Base-by-base conservation (phyloP, 768 basidiomycete species). In the Tylopilus plumbeoviolaceoides region DNA sequence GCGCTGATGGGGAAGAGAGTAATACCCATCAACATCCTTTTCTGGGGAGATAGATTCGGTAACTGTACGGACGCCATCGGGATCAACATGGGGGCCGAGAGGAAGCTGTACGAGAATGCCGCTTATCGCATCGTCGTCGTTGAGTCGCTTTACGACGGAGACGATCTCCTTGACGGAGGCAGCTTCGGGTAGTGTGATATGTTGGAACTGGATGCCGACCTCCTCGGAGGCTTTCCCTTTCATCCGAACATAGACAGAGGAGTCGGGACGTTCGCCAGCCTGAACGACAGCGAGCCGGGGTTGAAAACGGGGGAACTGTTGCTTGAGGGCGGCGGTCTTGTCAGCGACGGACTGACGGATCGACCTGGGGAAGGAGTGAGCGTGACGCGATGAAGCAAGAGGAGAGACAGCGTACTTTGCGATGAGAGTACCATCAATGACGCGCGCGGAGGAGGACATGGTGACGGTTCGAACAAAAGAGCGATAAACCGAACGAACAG, bases 71-170 rank as follows among this genome's bases (percentile, higher is more conserved):
- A 97, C 95, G 21, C 84, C 92, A 30, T 89, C 90, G 7, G 87
- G 67, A 31, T 78, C 79, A 54, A 98, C 81, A 56, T 94, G 89
- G 25, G 85, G 79, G 11, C 89, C 89, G 2, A 99, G 83, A 21
- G 97, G 97, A 12, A 98, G 84, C 71, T 99, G 97, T 3, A 99
- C 97, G 45, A 99, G 80, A 45, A 99, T 85, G 31, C 95, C 97
- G 62, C 84, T 89, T 56, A 98, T 78, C 27, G 77, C 62, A 7
- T 87, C 85, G 61, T 98, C 89, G 44, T 79, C 76, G 67, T 98
- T 98, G 59, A 97, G 83, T 53, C 82, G 81, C 60, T 84, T 77
- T 51, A 99, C 94, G 36, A 81, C 71, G 9, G 80, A 77, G 45
- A 95, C 81, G 54, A 98, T 78, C 51, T 91, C 82, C 39, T 88